phyloP scores from a whole-genome alignment of 2,329 filamentous ascomycete genomes.

The Epichloe scottii region DNA sequence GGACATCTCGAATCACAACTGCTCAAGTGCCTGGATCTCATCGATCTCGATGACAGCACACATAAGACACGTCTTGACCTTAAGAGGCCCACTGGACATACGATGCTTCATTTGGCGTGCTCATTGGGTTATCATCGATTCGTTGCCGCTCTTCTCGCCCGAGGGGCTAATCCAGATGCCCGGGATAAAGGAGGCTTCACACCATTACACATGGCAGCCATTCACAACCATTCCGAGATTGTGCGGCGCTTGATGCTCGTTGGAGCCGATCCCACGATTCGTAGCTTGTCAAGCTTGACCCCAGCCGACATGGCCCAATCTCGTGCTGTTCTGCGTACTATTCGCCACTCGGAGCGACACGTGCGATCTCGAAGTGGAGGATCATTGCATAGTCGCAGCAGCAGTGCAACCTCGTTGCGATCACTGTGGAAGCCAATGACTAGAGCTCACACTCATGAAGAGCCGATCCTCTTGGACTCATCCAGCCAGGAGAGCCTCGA shows the following conservation, averaged over 20 bases:
- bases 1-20: slow-evolving; percentile 54
- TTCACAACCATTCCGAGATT: slow-evolving; percentile 65
- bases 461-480: slow-evolving; percentile 26
- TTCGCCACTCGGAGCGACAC: slow-evolving; percentile 49
- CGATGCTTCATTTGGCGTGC: slow-evolving; percentile 68
- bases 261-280: slow-evolving; percentile 58
- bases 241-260: slow-evolving; percentile 61
- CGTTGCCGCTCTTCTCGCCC: slow-evolving; percentile 61
- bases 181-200: slow-evolving; percentile 72
- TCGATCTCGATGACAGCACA: slow-evolving; percentile 64
- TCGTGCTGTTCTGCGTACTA: slow-evolving; percentile 48
- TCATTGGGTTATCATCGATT: slow-evolving; percentile 64
- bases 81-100: slow-evolving; percentile 55
- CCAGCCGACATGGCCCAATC: slow-evolving; percentile 60
- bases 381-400: slow-evolving; percentile 47
- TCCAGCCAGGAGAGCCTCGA: slow-evolving; percentile 29
- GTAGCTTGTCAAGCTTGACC: slow-evolving; percentile 57
- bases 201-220: slow-evolving; percentile 67
- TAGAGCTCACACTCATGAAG: slow-evolving; percentile 19
- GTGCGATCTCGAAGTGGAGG: slow-evolving; percentile 54
- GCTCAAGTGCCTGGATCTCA: slow-evolving; percentile 62
- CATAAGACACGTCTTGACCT: slow-evolving; percentile 56
- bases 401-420: slow-evolving; percentile 53
- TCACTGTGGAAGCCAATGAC: slow-evolving; percentile 51
- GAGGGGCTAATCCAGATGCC: slow-evolving; percentile 64